These are phyloP conservation scores for Claviceps spartinae DNA, from an alignment of 2,329 filamentous ascomycete species.

Conservation along the genomic window DNA sequence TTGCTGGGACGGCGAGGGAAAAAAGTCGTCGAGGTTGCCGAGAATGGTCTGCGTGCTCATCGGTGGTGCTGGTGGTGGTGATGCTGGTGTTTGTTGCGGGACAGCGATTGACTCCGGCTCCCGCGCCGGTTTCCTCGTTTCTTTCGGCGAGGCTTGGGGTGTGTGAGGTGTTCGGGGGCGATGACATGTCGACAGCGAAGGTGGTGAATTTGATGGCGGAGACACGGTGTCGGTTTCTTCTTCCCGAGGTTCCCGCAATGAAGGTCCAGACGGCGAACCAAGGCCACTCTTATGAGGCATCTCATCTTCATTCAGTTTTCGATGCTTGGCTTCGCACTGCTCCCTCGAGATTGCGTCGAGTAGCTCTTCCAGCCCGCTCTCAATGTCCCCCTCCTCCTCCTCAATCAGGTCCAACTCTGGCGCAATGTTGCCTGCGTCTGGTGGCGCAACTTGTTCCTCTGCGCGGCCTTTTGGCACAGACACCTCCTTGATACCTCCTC, in stretches of 20 bases:
- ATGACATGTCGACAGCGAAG: not conserved
- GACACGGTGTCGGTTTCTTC: not conserved
- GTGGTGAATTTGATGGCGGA: constrained; percentile 1
- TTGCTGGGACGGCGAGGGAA: constrained; percentile 43
- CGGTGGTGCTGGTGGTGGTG: constrained; percentile 15
- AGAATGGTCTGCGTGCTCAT: constrained; percentile 41
- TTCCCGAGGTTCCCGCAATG: not conserved
- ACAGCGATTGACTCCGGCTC: not conserved
- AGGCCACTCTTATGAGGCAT: not conserved
- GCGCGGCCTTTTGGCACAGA: not conserved
- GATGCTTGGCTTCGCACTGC: constrained; percentile 4
- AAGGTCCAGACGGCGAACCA: not conserved
- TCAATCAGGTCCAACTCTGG: constrained; percentile 8
- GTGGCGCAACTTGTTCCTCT: not conserved
- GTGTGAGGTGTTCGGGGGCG: not conserved
- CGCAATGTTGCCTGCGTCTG: not conserved
- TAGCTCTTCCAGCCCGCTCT: constrained; percentile 11
- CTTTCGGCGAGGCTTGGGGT: not conserved
- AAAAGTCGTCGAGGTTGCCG: constrained; percentile 37
- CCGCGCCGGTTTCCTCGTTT: not conserved
- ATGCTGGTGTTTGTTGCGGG: constrained; percentile 5
- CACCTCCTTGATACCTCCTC: not conserved
- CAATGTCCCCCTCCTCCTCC: constrained; percentile 11
- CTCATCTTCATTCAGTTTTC: not conserved
- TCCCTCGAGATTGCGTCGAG: constrained; percentile 6